Conservation (phyloP, 1,284 basidiomycete genomes). For the Melampsora americana region DNA sequence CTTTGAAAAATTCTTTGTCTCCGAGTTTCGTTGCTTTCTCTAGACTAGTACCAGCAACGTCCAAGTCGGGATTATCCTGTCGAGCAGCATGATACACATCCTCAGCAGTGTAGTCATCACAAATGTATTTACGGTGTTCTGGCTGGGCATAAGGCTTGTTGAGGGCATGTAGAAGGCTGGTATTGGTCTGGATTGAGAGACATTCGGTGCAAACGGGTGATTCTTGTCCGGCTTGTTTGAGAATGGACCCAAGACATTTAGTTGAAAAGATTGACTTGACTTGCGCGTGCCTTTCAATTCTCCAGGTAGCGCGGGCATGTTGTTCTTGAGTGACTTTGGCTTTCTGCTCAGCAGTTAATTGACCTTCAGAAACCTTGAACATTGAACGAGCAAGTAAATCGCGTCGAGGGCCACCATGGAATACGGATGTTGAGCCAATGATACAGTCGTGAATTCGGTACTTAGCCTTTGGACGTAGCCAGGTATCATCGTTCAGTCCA, state of each 20-base stretch:
- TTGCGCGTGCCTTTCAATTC: background rate
- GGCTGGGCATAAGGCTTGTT: background rate
- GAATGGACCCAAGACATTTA: background rate
- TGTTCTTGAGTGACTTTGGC: background rate
- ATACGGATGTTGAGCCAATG: background rate
- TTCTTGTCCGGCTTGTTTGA: background rate
- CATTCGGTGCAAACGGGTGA: conserved; percentile 1
- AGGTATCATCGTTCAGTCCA: conserved; percentile 9
- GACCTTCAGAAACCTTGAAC: background rate
- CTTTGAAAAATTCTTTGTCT: background rate
- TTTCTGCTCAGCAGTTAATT: background rate
- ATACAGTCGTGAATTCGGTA: conserved; percentile 4
- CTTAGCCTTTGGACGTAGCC: background rate
- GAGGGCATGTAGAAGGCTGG: background rate
- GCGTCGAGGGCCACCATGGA: conserved; percentile 9
- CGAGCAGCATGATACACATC: conserved; percentile 6
- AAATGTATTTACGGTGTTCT: background rate
- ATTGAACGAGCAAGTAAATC: background rate
- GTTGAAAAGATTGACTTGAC: conserved; percentile 10
- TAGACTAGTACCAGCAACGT: background rate
- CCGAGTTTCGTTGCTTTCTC: background rate
- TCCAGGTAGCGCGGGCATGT: conserved; percentile 2
- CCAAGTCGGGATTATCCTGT: background rate
- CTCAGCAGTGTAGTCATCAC: background rate
- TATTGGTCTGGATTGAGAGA: background rate